Evolutionary conservation across 805 yeast species (phyloP).

Genomic region (Torulaspora gathmanii): DNA sequence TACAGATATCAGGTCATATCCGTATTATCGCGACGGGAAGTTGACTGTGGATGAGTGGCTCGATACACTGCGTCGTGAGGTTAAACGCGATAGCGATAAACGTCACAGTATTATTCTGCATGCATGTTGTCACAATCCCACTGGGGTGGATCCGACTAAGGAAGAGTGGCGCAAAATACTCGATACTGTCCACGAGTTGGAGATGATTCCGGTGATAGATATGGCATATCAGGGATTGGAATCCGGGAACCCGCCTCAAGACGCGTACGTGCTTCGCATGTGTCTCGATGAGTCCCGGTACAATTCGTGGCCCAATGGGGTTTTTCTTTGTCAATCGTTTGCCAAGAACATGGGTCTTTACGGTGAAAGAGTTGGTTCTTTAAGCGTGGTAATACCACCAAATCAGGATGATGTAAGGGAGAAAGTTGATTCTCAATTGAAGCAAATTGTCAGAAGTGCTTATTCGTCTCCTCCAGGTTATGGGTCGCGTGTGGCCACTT

Average conservation of each 20-base stretch:
- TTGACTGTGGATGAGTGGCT: slow-evolving; percentile 63
- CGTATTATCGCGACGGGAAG: slow-evolving; percentile 73
- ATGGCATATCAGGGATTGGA: slow-evolving; percentile 95
- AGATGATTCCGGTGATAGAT: slow-evolving; percentile 76
- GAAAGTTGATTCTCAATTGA: slow-evolving; percentile 70
- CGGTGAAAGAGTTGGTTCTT: slow-evolving; percentile 89
- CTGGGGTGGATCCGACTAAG: slow-evolving; percentile 81
- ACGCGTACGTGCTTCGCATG: slow-evolving; percentile 51
- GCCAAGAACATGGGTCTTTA: slow-evolving; percentile 92
- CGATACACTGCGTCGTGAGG: slow-evolving; percentile 41
- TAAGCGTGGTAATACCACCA: slow-evolving; percentile 54
- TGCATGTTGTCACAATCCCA: slow-evolving; percentile 95
- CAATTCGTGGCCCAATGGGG: slow-evolving; percentile 46
- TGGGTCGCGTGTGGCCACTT: slow-evolving; percentile 84
- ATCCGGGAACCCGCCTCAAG: slow-evolving; percentile 73
- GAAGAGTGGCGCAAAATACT: slow-evolving; percentile 78
- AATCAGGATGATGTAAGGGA: slow-evolving; percentile 47
- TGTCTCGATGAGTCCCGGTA: slow-evolving; percentile 18
- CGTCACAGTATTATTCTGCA: slow-evolving; percentile 57
- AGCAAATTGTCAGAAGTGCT: slow-evolving; percentile 76
- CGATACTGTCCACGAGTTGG: slow-evolving; percentile 51
- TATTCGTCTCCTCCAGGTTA: slow-evolving; percentile 94
- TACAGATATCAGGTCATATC: slow-evolving; percentile 49
- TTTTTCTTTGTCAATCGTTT: slow-evolving; percentile 77
- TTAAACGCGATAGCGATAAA: slow-evolving; percentile 2